Conservation (phyloP, 129 eudicot genomes). For the Smallanthus sonchifolius region DNA sequence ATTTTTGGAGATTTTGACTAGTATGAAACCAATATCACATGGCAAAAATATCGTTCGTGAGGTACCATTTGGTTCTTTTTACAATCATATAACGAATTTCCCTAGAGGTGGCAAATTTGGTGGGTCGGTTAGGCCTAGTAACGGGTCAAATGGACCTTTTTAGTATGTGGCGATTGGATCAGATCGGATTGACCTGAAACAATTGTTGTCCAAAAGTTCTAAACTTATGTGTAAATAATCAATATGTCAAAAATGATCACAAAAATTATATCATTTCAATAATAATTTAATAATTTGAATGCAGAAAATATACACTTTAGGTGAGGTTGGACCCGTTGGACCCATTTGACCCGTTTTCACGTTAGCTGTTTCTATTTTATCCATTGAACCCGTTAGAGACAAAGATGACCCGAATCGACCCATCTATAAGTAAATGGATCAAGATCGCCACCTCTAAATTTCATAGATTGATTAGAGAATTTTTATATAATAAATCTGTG, state of each 20-base stretch:
- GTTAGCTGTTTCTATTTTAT: background rate
- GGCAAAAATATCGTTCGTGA: slow-evolving; percentile 76
- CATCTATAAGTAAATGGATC: background rate
- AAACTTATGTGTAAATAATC: background rate
- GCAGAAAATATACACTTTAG: background rate
- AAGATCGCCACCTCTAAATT: background rate
- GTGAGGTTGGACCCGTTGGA: background rate
- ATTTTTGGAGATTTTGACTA: slow-evolving; percentile 72
- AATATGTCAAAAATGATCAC: background rate
- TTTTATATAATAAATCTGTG: background rate
- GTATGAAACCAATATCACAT: slow-evolving; percentile 66
- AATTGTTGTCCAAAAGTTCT: background rate
- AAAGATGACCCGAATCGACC: background rate
- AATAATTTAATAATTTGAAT: background rate
- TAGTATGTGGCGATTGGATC: background rate
- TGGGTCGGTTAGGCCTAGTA: background rate
- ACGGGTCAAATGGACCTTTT: background rate
- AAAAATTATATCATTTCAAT: background rate
- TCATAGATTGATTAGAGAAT: background rate
- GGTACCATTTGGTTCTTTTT: slow-evolving; percentile 37
- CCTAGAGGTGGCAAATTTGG: background rate
- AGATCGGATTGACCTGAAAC: background rate
- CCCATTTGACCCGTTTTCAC: background rate
- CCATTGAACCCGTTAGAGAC: background rate
- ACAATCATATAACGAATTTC: background rate